These are phyloP conservation scores for Nevesoporus exiguus DNA, from an alignment of 768 basidiomycete species.

Conservation along the genomic window DNA sequence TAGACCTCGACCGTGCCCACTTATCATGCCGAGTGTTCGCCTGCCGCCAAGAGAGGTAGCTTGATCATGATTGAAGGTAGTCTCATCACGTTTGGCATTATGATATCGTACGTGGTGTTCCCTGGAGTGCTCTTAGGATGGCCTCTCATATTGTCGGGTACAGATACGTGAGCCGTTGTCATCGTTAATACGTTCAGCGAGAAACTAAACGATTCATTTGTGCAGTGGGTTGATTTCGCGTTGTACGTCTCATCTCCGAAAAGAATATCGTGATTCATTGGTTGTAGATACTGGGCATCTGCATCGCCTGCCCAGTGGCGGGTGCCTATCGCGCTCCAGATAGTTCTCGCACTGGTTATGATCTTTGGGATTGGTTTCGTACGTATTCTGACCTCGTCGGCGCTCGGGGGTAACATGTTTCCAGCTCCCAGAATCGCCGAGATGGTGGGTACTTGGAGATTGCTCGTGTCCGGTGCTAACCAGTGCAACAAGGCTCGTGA, in stretches of 20 bases:
- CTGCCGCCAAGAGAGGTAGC: constrained; percentile 54
- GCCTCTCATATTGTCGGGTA: not conserved
- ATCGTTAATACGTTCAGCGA: not conserved
- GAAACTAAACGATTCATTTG: constrained; percentile 2
- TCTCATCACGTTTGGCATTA: constrained; percentile 61
- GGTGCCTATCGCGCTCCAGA: constrained; percentile 59
- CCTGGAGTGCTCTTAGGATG: not conserved
- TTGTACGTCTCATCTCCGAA: constrained; percentile 35
- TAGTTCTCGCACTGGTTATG: constrained; percentile 53
- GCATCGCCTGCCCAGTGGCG: constrained; percentile 58
- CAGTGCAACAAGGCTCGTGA: constrained; percentile 44
- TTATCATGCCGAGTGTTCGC: constrained; percentile 66
- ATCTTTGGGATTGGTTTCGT: constrained; percentile 44
- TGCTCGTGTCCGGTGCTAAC: not conserved
- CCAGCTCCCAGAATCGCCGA: constrained; percentile 57
- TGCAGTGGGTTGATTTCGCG: constrained; percentile 62
- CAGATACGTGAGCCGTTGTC: constrained; percentile 22
- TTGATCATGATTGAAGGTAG: constrained; percentile 66
- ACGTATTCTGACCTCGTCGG: constrained; percentile 20
- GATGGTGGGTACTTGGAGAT: constrained; percentile 39
- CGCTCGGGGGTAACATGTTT: not conserved
- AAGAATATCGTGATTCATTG: not conserved
- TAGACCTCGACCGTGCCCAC: constrained; percentile 64
- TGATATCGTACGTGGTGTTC: constrained; percentile 48
- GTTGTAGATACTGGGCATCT: constrained; percentile 48